Conservation (phyloP, 306 rosid species). For the Vigna mungo region DNA sequence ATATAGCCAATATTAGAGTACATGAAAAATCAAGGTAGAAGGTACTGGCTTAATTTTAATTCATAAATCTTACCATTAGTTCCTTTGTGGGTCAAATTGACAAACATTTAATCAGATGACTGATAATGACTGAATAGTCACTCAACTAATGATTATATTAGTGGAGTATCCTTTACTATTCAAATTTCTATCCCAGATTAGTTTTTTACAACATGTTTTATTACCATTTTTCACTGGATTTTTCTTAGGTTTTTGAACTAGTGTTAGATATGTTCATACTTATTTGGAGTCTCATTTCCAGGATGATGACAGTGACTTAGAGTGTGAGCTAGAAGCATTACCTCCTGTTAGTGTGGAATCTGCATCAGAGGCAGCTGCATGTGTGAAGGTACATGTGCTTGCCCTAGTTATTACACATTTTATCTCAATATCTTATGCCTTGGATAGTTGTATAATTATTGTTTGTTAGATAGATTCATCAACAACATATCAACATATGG, state of each 20-base stretch:
- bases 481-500: background rate
- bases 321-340: constrained; percentile 67
- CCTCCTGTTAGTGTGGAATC: constrained; percentile 68
- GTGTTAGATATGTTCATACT: constrained; percentile 7
- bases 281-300: constrained; percentile 53
- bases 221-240: constrained; percentile 6
- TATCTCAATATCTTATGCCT: constrained; percentile 11
- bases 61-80: background rate
- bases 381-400: constrained; percentile 69
- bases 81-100: background rate
- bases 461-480: constrained; percentile 19
- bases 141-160: constrained; percentile 9
- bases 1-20: background rate
- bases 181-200: background rate
- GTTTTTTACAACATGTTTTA: constrained; percentile 16
- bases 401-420: constrained; percentile 10
- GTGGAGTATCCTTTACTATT: background rate
- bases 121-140: background rate
- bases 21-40: background rate
- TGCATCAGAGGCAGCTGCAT: constrained; percentile 80
- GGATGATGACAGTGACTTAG: constrained; percentile 94
- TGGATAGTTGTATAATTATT: constrained; percentile 20
- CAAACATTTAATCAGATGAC: background rate
- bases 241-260: background rate
- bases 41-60: constrained; percentile 8